These are phyloP conservation scores for Pythium insidiosum DNA, from an alignment of 352 stramenopile species.

Conservation along the genomic window DNA sequence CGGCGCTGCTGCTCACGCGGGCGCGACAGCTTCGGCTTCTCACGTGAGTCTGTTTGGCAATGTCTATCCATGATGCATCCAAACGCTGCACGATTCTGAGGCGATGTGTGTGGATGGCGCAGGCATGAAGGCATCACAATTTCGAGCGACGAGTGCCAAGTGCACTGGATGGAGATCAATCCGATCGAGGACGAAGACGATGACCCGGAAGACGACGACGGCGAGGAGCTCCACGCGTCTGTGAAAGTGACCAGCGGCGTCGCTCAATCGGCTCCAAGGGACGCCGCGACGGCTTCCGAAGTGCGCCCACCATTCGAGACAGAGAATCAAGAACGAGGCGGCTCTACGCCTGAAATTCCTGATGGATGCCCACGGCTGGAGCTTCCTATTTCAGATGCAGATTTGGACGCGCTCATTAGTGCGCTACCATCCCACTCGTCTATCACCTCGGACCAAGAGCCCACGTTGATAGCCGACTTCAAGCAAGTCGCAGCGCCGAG, in stretches of 20 bases:
- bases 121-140: constrained; percentile 18
- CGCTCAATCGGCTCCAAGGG: no score
- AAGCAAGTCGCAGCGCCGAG: constrained; percentile 8
- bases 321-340: no score
- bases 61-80: no score
- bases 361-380: constrained; percentile 30
- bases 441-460: no score
- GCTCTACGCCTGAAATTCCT: not conserved
- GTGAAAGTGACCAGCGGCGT: no score
- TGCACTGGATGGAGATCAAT: constrained; percentile 67
- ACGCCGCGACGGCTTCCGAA: no score
- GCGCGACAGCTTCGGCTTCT: constrained; percentile 33
- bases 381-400: constrained; percentile 41
- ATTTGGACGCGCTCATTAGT: constrained; percentile 48
- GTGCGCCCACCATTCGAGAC: no score
- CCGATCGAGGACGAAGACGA: constrained; percentile 33
- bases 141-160: constrained; percentile 39
- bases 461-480: constrained; percentile 1
- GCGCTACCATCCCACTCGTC: constrained; percentile 25
- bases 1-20: constrained; percentile 27
- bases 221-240: no score
- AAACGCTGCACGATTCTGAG: no score
- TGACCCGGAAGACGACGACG: constrained; percentile 10
- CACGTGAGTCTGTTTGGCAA: constrained; percentile 15
- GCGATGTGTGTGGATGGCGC: not conserved